Evolutionary conservation across 2,329 filamentous ascomycete species (phyloP), one percentile per base, ranked within the genome.

Genomic region (Aspergillus thermomutatus): DNA sequence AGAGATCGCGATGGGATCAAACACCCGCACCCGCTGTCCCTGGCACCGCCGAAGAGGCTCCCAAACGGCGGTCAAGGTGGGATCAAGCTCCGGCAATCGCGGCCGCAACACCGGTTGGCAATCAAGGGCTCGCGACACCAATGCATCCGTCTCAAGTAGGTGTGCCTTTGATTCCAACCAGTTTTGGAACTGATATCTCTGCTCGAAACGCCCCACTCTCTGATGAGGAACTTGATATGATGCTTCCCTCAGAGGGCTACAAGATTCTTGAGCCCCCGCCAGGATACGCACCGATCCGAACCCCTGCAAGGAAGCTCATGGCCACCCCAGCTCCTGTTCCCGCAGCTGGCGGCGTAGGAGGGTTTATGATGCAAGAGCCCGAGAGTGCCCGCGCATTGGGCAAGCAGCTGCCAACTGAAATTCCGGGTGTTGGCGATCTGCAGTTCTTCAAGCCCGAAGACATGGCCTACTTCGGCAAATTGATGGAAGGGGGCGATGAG

Each of bases 401-500:
- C 64, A 96, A 95, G 77, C 91, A 95, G 65, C 85, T 97, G 67
- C 91, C 93, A 8, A 96, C 91, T 3, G 93, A 97, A 70, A 97
- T 99, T 40, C 92, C 94, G 3, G 94, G 94, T 41, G 92, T 99
- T 50, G 92, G 92, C 41, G 94, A 99, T 72, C 79, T 99, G 52
- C 92, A 97, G 65, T 99, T 97, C 73, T 96, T 99, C 83, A 99
- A 99, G 78, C 86, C 92, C 1, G 94, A 99, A 74, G 94, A 99
- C 75, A 97, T 97, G 92, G 88, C 91, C 41, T 99, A 99, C 77
- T 99, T 99, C 69, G 92, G 93, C 57, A 97, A 99, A 79, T 84
- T 99, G 43, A 93, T 96, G 23, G 94, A 99, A 70, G 92, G 91
- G 40, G 89, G 89, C 26, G 92, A 97, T 66, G 94, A 99, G 77